Base-by-base conservation (phyloP, 202 grass and related monocot species). In the Carex arenaria region DNA sequence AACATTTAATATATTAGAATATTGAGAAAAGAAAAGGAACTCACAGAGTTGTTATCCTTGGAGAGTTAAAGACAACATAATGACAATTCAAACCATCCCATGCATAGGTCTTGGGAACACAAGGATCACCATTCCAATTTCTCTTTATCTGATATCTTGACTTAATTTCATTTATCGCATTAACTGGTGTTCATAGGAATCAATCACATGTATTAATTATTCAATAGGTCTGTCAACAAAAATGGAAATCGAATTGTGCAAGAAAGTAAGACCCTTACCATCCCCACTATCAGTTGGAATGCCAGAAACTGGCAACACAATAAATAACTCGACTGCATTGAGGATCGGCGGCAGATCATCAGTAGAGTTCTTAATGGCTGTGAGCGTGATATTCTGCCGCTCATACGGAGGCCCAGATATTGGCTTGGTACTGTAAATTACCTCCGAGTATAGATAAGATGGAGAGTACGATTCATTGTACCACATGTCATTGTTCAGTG, bases 1-100 rank as follows among this genome's bases (percentile, higher is more conserved):
- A 3, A 60, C 2, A 47, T 15, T 4, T 13, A 61, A 36, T 74
- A 19, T 66, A 55, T 9, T 70, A 19, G 0, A 40, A 47, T 10
- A 26, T 45, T 10, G 6, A 45, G 45, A n/a, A 8, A 22, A 55
- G 2, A 19, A 31, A 56, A 32, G 9, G 59, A 77, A 87, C 94
- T 94, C 67, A 94, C 94, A 97, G 0, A 63, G 42, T 9, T 38
- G 18, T 86, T 22, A 94, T 92, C 13, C 83, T 94, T 78, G 89
- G 61, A 66, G 80, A 79, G 30, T 7, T 78, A 1, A 79, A 81
- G 78, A 82, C 1, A 7, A 20, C 13, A 3, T 93, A 90, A 83
- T 84, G 92, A 63, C 91, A 97, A 13, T 60, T 90, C 70, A 97
- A 67, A 1, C 94, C 83, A 38, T 92, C 88, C 94, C 94, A 93